Base-by-base conservation (phyloP, 2,329 filamentous ascomycete species). In the Ilyonectria sp. region DNA sequence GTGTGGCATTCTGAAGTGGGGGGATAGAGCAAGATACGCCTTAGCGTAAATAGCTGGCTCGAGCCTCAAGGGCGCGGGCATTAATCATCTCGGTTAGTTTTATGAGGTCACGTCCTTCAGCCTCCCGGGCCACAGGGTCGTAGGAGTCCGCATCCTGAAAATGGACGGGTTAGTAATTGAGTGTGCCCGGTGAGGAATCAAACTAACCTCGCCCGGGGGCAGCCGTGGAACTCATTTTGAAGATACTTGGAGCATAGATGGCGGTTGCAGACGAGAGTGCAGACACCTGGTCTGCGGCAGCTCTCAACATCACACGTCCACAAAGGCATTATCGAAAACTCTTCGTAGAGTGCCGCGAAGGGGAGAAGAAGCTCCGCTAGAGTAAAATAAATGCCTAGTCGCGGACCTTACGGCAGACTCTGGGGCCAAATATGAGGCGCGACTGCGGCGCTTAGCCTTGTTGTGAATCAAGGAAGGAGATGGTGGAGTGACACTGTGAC, bases 241-340 rank as follows among this genome's bases (percentile, higher is more conserved):
- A 83, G 63, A 72, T 83, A 81, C 31, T 68, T 67, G 33, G 65
- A 73, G 63, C 81, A 83, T 57, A 83, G 69, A 75, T 83, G 81
- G 19, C 77, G 79, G 68, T 78, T 69, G 68, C 82, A 84, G n/a
- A 84, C 81, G 33, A 76, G 63, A 53, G 47, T 78, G 47, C 81
- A 81, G 55, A 82, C 79, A 60, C 78, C 76, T 21, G 79, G 58
- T 43, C 73, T 78, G 46, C 68, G 35, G 67, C 80, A 82, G 60
- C 59, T 54, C 26, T 75, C 64, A 62, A 77, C 72, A 70, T 80
- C 78, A 70, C 80, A 82, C 4, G 6, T 46, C 80, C 79, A 82
- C 68, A 82, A 71, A 63, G 76, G 74, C 75, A 79, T 79, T 63
- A 17, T 68, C 26, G 57, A 58, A 53, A 21, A 54, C 33, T 46